Base-by-base conservation (phyloP, 257 asterid species). In the Mitragyna speciosa region DNA sequence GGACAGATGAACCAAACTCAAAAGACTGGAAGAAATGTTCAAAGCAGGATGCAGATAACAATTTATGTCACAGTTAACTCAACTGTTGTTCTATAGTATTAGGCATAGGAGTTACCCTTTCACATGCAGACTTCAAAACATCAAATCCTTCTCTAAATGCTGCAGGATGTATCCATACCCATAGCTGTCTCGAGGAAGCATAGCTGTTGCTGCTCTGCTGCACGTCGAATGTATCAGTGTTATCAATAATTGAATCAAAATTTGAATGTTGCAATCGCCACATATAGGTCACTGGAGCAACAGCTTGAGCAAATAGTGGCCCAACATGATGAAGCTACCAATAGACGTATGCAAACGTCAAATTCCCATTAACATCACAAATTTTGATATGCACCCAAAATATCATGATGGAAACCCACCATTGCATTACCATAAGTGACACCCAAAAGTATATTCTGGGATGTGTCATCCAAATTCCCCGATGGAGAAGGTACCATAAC, bases 101-200 rank as follows among this genome's bases (percentile, higher is more conserved):
- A 61, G 59, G 36, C 2, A 76, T 16, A 26, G 72, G 51, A 79
- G 43, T 71, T 83, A 92, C 97, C 87, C 78, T 82, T 83, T 82
- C 89, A 84, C 97, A 89, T 70, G 92, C 89, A 61, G 84, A 83
- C 68, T 81, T 80, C 85, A 95, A 76, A 77, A 90, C 89, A 77
- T 87, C 90, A 85, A 81, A 89, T 54, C 96, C 98, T 84, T 95
- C 99, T 80, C 61, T 69, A 80, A 89, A 88, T 79, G 95, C 96
- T 78, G 98, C 91, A 86, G 97, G 91, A 87, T 95, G 97, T 84
- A 93, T 86, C 92, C 93, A 95, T 73, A 93, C 78, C 97, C 96
- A 93, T 45, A 92, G 86, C 86, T 87, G 90, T 65, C 97, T 92
- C 65, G 47, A 70, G 28, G 78, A 63, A 77, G 83, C 70, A 70